Evolutionary conservation across 495 filamentous ascomycete species (phyloP).

Genomic region (Hyaloscypha finlandica): DNA sequence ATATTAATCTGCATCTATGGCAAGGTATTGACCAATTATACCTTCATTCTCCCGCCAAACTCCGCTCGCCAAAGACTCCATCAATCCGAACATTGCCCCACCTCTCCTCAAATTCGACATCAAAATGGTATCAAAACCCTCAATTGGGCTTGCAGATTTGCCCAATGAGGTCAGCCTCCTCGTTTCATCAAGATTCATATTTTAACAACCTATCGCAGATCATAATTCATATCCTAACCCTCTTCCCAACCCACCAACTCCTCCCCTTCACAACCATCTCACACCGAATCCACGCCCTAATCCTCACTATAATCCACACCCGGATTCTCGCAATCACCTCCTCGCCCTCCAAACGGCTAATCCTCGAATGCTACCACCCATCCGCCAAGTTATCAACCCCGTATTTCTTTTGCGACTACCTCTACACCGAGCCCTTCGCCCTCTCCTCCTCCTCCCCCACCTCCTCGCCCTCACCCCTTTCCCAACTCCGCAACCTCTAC

Average conservation of each 20-base stretch:
- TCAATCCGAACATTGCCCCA: too few species aligned
- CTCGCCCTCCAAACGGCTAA: slow-evolving; percentile 60
- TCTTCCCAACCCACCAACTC: slow-evolving; percentile 59
- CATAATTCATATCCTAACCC: slow-evolving; percentile 62
- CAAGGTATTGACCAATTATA: neutral
- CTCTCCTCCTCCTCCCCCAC: neutral
- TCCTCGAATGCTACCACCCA: slow-evolving; percentile 79
- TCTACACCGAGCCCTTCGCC: slow-evolving; percentile 1
- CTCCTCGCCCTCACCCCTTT: slow-evolving; percentile 39
- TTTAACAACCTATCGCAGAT: slow-evolving; percentile 48
- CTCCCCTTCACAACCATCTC: slow-evolving; percentile 62
- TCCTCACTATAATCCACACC: slow-evolving; percentile 64
- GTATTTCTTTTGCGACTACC: slow-evolving; percentile 58
- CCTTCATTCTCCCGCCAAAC: neutral
- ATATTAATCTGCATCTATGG: neutral
- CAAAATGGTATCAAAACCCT: neutral
- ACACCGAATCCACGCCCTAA: slow-evolving; percentile 65
- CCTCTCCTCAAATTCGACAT: neutral
- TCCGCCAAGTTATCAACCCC: slow-evolving; percentile 63
- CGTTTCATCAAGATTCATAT: too few species aligned
- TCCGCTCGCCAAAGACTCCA: neutral
- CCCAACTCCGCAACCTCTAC: slow-evolving; percentile 40
- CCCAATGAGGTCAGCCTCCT: slow-evolving; percentile 25
- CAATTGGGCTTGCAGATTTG: slow-evolving; percentile 12
- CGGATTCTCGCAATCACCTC: slow-evolving; percentile 50